Evolutionary conservation across 2,329 filamentous ascomycete genomes (phyloP), one percentile per base, ranked within the genome.

Genomic region (Cladosporium oxysporum): DNA sequence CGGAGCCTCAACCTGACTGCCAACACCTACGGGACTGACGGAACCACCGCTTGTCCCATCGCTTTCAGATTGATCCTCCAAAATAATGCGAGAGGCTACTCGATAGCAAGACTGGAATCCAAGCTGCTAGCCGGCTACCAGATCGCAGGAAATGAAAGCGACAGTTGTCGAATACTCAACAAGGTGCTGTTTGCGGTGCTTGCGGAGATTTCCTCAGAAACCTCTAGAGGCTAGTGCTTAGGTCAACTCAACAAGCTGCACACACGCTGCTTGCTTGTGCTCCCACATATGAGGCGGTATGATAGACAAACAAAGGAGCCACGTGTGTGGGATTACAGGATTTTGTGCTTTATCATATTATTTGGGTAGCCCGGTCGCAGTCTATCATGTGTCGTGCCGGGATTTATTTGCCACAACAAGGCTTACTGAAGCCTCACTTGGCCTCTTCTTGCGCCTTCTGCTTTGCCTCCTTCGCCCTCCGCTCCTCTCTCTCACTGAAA

Each of bases 401-500:
- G 10, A 21, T 18, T 37, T 3, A 4, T 0, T 16, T 44, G 7
- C 41, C 8, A 4, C 18, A 18, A 6, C 3, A 4, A 44, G 10
- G 8, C 18, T 44, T 10, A 8, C 18, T 21, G 8, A 44, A 21
- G 18, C 18, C 10, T 44, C 12, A 10, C 18, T 21, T 44, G 41
- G 41, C 41, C 18, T 44, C 41, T 8, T 52, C 28, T 18, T 52
- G 16, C 26, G 28, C 49, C 28, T 53, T 62, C 29, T 31, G 23
- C 52, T 31, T 58, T 21, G 58, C 62, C 21, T 64, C 62, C 23
- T 65, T 60, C 0, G 37, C 49, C 14, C 63, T 60, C 23, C n/a
- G 37, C 55, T 65, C 63, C 31, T 29, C 29, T 26, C 87, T 78
- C 74, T 90, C 88, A 73, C 88, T 90, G 67, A 79, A 89, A 10